Conservation (phyloP, 306 rosid genomes). For the Vigna angularis region DNA sequence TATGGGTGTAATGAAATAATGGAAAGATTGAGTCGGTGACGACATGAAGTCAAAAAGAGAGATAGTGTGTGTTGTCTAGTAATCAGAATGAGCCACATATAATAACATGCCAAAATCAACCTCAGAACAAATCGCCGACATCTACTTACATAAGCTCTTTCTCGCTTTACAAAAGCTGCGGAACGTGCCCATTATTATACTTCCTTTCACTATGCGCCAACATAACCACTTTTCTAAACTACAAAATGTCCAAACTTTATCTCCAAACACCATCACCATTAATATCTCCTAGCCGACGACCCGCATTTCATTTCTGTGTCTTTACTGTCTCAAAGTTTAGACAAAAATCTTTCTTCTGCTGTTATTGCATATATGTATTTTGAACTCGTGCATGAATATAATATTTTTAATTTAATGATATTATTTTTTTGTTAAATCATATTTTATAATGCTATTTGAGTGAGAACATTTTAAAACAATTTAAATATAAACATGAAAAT, state of each 20-base stretch:
- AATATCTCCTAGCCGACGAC: background rate
- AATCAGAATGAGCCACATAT: background rate
- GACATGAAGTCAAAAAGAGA: conserved; percentile 13
- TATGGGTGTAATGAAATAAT: background rate
- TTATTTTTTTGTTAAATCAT: too few relatives aligned
- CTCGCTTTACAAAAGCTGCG: conserved; percentile 29
- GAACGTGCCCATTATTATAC: background rate
- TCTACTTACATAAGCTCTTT: background rate
- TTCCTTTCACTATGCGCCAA: background rate
- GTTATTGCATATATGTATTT: too few relatives aligned
- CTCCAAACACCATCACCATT: background rate
- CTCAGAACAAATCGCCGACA: conserved; percentile 57
- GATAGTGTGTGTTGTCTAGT: conserved; percentile 25
- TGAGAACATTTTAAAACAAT: too few relatives aligned
- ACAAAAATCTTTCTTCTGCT: background rate
- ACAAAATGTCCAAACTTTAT: background rate
- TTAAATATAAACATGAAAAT: too few relatives aligned
- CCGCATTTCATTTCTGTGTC: background rate
- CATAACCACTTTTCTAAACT: background rate
- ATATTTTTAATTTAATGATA: too few relatives aligned
- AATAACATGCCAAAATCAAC: background rate
- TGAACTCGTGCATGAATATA: too few relatives aligned
- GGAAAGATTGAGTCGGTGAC: background rate
- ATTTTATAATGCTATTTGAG: too few relatives aligned
- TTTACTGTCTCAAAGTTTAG: background rate